phyloP scores from a whole-genome alignment of 371 early-diverging fungal species.

The Lichtheimia ramosa region DNA sequence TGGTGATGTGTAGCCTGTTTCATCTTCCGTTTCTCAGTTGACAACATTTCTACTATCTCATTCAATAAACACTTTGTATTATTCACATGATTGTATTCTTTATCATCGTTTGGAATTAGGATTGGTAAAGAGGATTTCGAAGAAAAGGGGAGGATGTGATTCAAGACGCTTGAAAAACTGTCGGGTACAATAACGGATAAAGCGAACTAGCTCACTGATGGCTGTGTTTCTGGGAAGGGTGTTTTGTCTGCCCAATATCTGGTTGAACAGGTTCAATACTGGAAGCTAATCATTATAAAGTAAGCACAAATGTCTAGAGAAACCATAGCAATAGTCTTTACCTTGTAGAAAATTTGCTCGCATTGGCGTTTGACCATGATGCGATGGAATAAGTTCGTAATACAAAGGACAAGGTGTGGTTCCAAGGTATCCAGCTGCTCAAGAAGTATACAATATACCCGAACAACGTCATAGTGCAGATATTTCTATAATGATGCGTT shows the following conservation, averaged over 20 bases:
- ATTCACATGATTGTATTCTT: too few relatives aligned
- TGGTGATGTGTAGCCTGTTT: too few relatives aligned
- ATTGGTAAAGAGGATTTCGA: conserved; percentile 47
- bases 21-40: too few relatives aligned
- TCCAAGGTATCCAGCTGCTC: conserved; percentile 47
- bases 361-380: conserved; percentile 62
- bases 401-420: conserved; percentile 49
- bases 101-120: not conserved
- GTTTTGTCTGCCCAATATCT: conserved; percentile 38
- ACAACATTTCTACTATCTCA: too few relatives aligned
- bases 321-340: conserved; percentile 12
- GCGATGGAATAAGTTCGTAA: conserved; percentile 66
- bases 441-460: conserved; percentile 56
- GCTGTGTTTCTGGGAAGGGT: conserved; percentile 29
- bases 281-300: conserved; percentile 38
- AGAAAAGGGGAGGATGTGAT: conserved; percentile 57
- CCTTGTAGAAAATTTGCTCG: conserved; percentile 63
- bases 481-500: conserved; percentile 42
- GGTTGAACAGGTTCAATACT: conserved; percentile 63
- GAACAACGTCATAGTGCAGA: conserved; percentile 47
- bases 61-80: too few relatives aligned
- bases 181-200: conserved; percentile 51
- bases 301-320: not conserved
- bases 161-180: conserved; percentile 57
- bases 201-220: conserved; percentile 46